Conservation (phyloP, 495 filamentous ascomycete species). For the Glutinoglossum americanum region DNA sequence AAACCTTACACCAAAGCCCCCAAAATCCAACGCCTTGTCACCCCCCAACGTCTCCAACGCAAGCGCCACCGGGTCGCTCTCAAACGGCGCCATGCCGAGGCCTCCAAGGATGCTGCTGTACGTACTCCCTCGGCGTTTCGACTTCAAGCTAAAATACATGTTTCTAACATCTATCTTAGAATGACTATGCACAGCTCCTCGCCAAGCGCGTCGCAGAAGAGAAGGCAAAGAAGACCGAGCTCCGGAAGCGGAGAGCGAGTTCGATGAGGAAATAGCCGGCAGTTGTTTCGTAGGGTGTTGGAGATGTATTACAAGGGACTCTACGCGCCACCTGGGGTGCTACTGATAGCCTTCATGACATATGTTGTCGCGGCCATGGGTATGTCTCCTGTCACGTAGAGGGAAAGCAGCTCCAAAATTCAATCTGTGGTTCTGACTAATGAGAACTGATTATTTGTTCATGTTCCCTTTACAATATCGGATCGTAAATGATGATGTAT, state of each 20-base stretch:
- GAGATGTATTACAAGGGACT: not conserved
- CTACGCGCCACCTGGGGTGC: not conserved
- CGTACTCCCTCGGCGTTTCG: conserved; percentile 18
- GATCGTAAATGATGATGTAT: no score
- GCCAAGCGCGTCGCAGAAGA: conserved; percentile 89
- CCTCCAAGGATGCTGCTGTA: conserved; percentile 96
- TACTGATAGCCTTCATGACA: not conserved
- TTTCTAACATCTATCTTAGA: conserved; percentile 27
- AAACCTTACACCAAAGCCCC: conserved; percentile 98
- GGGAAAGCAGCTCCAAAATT: not conserved
- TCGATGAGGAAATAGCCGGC: conserved; percentile 74
- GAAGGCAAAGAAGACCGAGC: conserved; percentile 74
- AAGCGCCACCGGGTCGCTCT: conserved; percentile 93
- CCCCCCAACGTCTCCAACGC: conserved; percentile 98
- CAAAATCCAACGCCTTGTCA: conserved; percentile 96
- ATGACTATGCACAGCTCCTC: conserved; percentile 82
- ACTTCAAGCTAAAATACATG: not conserved
- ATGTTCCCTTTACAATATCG: no score
- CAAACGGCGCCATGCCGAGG: conserved; percentile 89
- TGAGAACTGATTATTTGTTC: not conserved
- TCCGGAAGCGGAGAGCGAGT: conserved; percentile 84
- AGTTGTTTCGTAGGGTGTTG: not conserved
- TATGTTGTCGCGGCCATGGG: not conserved
- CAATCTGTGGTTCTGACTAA: not conserved
- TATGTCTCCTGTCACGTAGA: not conserved